phyloP scores from a whole-genome alignment of 768 basidiomycete genomes.

The Leucosporidium scottii region DNA sequence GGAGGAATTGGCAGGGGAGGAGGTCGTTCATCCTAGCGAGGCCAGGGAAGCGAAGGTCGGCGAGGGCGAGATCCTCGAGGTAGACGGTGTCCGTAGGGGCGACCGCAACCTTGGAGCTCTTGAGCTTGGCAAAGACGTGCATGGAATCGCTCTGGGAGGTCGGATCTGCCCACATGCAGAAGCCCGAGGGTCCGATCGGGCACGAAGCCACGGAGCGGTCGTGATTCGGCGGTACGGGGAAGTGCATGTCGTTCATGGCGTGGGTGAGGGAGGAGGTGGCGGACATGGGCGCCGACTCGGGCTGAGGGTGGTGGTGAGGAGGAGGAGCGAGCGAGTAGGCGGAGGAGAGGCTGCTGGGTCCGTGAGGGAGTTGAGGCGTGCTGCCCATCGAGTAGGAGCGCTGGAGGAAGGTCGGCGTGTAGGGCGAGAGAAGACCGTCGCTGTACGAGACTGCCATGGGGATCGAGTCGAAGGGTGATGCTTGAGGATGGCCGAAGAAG shows the following conservation, averaged over 20 bases:
- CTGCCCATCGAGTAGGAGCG: conserved; percentile 17
- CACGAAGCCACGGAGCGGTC: background rate
- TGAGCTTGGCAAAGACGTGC: background rate
- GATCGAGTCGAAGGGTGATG: background rate
- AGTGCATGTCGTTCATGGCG: conserved; percentile 27
- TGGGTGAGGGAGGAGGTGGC: conserved; percentile 20
- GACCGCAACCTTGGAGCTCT: conserved; percentile 7
- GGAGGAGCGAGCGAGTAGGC: background rate
- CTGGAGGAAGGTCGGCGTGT: conserved; percentile 13
- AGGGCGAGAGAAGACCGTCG: conserved; percentile 5
- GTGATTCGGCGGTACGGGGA: conserved; percentile 2
- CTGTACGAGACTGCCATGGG: background rate
- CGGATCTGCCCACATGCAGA: conserved; percentile 6
- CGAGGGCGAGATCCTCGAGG: conserved; percentile 31
- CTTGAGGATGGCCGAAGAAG: conserved; percentile 27
- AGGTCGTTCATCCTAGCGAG: conserved; percentile 32
- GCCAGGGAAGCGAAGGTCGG: conserved; percentile 17
- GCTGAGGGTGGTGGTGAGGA: background rate
- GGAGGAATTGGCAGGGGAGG: conserved; percentile 36
- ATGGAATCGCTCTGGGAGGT: background rate
- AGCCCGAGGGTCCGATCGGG: conserved; percentile 21
- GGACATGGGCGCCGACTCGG: background rate
- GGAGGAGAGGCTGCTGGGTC: background rate
- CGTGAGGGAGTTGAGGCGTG: background rate
- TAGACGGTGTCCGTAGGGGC: background rate